phyloP scores from a whole-genome alignment of 441 rosid species.

The Euphorbia celastroides region DNA sequence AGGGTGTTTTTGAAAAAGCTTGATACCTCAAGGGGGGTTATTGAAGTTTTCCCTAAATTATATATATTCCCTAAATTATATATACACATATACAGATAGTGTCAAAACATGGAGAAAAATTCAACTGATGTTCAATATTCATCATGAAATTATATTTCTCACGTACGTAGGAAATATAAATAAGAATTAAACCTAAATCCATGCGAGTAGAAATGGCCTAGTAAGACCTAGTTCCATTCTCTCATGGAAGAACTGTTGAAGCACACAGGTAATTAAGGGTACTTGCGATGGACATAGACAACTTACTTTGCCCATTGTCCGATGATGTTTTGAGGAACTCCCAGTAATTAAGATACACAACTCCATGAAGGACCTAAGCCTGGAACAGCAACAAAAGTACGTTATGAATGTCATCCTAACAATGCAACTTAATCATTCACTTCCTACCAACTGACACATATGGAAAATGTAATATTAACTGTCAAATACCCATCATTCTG shows the following conservation, averaged over 20 bases:
- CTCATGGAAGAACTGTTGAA: not conserved
- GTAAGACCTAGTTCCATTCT: not conserved
- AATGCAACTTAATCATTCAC: not conserved
- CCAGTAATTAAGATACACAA: constrained; percentile 88
- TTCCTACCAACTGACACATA: not conserved
- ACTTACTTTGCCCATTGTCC: constrained; percentile 48
- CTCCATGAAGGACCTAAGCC: constrained; percentile 90
- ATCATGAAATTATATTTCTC: not conserved
- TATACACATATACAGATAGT: too few relatives aligned
- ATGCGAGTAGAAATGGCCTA: not conserved
- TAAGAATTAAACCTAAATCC: not conserved
- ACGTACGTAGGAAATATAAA: not conserved
- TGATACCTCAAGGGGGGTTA: too few relatives aligned
- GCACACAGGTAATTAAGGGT: too few relatives aligned
- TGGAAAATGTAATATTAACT: not conserved
- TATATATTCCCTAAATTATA: too few relatives aligned
- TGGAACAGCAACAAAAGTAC: constrained; percentile 28
- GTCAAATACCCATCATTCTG: not conserved
- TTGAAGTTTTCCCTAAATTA: too few relatives aligned
- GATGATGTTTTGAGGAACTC: constrained; percentile 50
- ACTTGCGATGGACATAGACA: constrained; percentile 15
- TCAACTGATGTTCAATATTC: too few relatives aligned
- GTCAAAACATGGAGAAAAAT: too few relatives aligned
- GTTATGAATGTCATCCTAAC: constrained; percentile 1
- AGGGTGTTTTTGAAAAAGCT: too few relatives aligned